phyloP scores from a whole-genome alignment of 495 filamentous ascomycete genomes.

The Parachaetomium inaequale region DNA sequence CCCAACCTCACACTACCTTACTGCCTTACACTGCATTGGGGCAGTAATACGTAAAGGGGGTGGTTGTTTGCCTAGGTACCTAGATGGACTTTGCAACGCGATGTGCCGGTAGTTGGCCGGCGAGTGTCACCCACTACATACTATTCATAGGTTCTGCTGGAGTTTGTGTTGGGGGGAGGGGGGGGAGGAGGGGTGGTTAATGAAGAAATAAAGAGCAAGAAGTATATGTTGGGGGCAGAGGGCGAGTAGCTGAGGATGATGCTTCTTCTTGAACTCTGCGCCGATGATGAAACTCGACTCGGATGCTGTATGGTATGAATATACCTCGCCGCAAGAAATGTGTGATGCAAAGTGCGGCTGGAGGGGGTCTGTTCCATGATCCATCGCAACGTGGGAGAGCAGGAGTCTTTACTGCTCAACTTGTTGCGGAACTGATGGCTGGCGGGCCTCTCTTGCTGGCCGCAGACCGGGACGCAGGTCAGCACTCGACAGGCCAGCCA shows the following conservation, averaged over 20 bases:
- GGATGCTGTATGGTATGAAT: no score
- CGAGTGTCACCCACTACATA: not conserved
- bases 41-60: not conserved
- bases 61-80: not conserved
- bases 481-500: not conserved
- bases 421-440: not conserved
- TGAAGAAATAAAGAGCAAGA: no score
- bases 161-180: not conserved
- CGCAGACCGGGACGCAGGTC: not conserved
- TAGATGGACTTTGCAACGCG: slow-evolving; percentile 5
- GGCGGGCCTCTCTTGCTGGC: not conserved
- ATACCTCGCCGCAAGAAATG: no score
- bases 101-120: slow-evolving; percentile 2
- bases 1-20: not conserved
- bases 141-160: not conserved
- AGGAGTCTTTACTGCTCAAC: no score
- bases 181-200: no score
- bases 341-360: no score
- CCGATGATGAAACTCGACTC: no score
- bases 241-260: no score
- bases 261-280: no score
- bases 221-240: no score
- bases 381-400: no score
- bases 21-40: not conserved
- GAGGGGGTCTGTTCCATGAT: no score